Percentiles rank a stretch among this genome's conserved stretches.
These are phyloP conservation scores for Ophiosphaerella narmari DNA, from an alignment of 2,329 filamentous ascomycete species.

Conservation along the genomic window DNA sequence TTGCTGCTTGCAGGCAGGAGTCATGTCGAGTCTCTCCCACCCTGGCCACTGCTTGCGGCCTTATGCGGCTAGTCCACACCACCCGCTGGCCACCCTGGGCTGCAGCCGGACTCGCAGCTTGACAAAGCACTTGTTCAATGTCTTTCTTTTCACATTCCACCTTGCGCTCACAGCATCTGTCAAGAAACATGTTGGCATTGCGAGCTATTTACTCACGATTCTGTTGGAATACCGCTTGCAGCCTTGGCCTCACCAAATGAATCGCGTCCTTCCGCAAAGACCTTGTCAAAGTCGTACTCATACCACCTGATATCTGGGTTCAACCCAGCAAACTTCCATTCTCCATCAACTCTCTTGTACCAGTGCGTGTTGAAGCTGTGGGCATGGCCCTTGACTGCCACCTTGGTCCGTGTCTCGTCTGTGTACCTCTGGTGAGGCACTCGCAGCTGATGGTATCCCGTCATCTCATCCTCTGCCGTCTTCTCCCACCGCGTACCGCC, in stretches of 20 bases:
- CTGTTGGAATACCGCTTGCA: conserved; percentile 45
- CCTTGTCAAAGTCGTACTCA: conserved; percentile 62
- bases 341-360: conserved; percentile 62
- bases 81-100: too few relatives aligned
- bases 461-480: conserved; percentile 54
- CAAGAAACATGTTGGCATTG: too few relatives aligned
- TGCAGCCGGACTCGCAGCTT: too few relatives aligned
- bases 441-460: conserved; percentile 61
- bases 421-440: conserved; percentile 63
- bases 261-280: conserved; percentile 56
- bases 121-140: too few relatives aligned
- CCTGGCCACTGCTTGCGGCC: too few relatives aligned
- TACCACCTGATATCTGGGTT: conserved; percentile 60
- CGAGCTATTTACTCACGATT: background rate
- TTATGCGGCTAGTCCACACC: too few relatives aligned
- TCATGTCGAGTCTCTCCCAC: too few relatives aligned
- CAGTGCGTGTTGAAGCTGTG: conserved; percentile 60
- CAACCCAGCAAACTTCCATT: conserved; percentile 63
- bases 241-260: conserved; percentile 50
- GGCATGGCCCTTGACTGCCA: conserved; percentile 60
- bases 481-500: conserved; percentile 59
- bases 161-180: too few relatives aligned
- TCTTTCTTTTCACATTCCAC: too few relatives aligned
- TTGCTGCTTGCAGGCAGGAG: too few relatives aligned
- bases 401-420: conserved; percentile 52